These are phyloP conservation scores for Mycena citricolor DNA, from an alignment of 1,284 basidiomycete genomes.

Conservation along the genomic window DNA sequence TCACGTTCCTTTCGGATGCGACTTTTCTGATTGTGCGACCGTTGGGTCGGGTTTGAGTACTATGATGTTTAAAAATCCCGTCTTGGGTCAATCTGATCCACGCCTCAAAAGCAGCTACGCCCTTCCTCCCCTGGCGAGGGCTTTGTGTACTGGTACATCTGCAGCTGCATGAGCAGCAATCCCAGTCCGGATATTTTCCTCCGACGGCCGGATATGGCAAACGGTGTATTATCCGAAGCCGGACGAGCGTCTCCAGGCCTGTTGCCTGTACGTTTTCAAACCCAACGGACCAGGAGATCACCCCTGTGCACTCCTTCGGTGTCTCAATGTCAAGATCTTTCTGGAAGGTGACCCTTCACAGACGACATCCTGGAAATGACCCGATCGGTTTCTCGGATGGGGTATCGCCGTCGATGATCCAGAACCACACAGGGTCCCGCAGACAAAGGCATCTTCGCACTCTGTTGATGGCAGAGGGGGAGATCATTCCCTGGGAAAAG, in stretches of 20 bases:
- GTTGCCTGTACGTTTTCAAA: conserved; percentile 45
- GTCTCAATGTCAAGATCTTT: conserved; percentile 44
- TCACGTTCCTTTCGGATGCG: conserved; percentile 45
- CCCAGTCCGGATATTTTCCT: conserved; percentile 40
- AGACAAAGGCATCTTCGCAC: conserved; percentile 14
- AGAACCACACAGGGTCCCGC: too few relatives aligned
- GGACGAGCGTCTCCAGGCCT: conserved; percentile 48
- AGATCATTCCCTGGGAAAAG: conserved; percentile 40
- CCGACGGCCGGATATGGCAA: conserved; percentile 17
- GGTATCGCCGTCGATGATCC: too few relatives aligned
- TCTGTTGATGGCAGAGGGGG: conserved; percentile 13
- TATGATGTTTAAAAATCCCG: conserved; percentile 44
- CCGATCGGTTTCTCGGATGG: too few relatives aligned
- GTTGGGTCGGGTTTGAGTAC: conserved; percentile 44
- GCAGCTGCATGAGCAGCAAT: conserved; percentile 48
- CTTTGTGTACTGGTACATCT: conserved; percentile 46
- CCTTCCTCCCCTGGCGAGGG: conserved; percentile 42
- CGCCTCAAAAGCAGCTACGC: conserved; percentile 36
- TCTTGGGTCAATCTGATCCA: conserved; percentile 29
- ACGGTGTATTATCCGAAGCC: conserved; percentile 43
- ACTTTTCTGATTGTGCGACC: conserved; percentile 46
- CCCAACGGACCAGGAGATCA: conserved; percentile 33
- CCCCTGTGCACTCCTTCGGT: conserved; percentile 47
- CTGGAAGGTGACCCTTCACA: conserved; percentile 30
- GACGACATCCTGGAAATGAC: too few relatives aligned